Evolutionary conservation across 1,284 basidiomycete species (phyloP).

Genomic region (Cystobasidium sp.): DNA sequence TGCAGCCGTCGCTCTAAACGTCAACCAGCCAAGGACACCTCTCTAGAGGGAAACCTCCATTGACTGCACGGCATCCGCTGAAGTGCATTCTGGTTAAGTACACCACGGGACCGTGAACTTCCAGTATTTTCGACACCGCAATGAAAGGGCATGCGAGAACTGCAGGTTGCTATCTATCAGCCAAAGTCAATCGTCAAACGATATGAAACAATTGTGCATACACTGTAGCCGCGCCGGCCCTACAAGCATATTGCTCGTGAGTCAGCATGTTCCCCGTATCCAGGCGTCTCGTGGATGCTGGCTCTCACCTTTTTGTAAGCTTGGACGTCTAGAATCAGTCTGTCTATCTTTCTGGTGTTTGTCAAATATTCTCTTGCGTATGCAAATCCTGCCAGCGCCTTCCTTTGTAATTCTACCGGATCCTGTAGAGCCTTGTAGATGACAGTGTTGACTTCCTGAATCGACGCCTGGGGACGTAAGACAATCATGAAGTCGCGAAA

Average conservation of each 20-base stretch:
- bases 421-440: slow-evolving; percentile 41
- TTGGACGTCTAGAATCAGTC: slow-evolving; percentile 23
- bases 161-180: background rate
- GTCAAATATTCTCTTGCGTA: slow-evolving; percentile 47
- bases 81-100: background rate
- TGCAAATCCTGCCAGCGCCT: slow-evolving; percentile 45
- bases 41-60: background rate
- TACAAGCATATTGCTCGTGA: background rate
- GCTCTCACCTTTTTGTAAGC: slow-evolving; percentile 13
- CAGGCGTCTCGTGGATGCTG: background rate
- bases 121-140: slow-evolving; percentile 35
- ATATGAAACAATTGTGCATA: background rate
- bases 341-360: slow-evolving; percentile 46
- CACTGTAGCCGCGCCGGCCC: slow-evolving; percentile 12
- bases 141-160: slow-evolving; percentile 18
- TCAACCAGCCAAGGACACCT: background rate
- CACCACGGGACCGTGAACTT: slow-evolving; percentile 43
- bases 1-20: too few relatives aligned
- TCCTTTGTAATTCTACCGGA: slow-evolving; percentile 45
- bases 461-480: slow-evolving; percentile 2
- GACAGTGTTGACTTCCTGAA: slow-evolving; percentile 45
- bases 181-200: background rate
- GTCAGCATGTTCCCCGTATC: too few relatives aligned
- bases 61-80: background rate
- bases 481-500: slow-evolving; percentile 27